A percentile compares a stretch with the other conserved stretches of the same genome.
These are phyloP conservation scores for Caryopteris hybrid DNA, from an alignment of 305 asterid species.

Conservation along the genomic window DNA sequence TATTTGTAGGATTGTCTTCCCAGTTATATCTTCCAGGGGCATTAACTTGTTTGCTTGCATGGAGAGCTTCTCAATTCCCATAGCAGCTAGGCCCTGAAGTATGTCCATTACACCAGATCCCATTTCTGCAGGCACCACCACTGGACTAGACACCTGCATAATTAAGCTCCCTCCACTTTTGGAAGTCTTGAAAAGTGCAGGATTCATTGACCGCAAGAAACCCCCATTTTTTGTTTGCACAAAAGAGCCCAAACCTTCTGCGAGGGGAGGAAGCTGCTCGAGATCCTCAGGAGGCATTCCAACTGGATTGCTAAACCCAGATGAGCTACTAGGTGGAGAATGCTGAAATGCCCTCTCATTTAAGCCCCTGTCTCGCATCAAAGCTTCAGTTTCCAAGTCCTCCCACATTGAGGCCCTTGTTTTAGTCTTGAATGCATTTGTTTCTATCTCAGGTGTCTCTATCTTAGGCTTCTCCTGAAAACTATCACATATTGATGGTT, in stretches of 20 bases:
- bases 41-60: conserved; percentile 90
- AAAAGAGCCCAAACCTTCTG: conserved; percentile 81
- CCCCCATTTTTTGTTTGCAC: conserved; percentile 82
- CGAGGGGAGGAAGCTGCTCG: conserved; percentile 61
- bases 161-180: conserved; percentile 75
- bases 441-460: conserved; percentile 44
- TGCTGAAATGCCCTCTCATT: conserved; percentile 59
- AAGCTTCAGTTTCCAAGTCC: conserved; percentile 79
- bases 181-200: conserved; percentile 56
- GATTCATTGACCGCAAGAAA: conserved; percentile 87
- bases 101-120: conserved; percentile 82
- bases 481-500: conserved; percentile 33
- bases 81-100: conserved; percentile 77
- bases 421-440: conserved; percentile 32
- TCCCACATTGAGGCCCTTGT: conserved; percentile 59
- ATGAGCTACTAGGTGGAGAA: conserved; percentile 53
- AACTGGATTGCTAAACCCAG: conserved; percentile 57
- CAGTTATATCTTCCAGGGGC: conserved; percentile 94
- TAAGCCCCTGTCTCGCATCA: conserved; percentile 85
- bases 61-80: conserved; percentile 92
- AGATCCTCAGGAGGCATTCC: conserved; percentile 45
- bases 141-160: conserved; percentile 94
- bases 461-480: conserved; percentile 32
- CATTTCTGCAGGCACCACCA: conserved; percentile 98
- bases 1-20: conserved; percentile 76